phyloP scores from a whole-genome alignment of 805 yeast species.

The Suhomyces tanzawaensis region DNA sequence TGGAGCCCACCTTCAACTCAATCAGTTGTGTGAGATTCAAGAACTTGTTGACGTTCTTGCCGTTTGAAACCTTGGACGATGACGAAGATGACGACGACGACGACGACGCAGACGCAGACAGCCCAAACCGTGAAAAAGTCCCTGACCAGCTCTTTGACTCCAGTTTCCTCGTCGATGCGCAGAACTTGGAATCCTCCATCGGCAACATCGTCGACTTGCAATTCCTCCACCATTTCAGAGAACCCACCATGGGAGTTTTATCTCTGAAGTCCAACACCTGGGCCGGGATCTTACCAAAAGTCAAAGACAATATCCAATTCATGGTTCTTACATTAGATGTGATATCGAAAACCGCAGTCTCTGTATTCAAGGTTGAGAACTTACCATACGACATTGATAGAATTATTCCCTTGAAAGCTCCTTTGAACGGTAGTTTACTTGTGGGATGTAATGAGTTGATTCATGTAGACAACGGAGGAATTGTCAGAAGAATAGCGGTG shows the following conservation, averaged over 20 bases:
- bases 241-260: constrained; percentile 76
- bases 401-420: constrained; percentile 60
- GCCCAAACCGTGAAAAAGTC: background rate
- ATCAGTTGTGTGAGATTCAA: constrained; percentile 60
- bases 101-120: constrained; percentile 18
- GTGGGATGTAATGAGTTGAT: constrained; percentile 76
- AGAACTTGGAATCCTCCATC: constrained; percentile 54
- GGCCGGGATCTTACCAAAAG: constrained; percentile 68
- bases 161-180: constrained; percentile 60
- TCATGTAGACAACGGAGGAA: constrained; percentile 78
- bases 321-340: constrained; percentile 69
- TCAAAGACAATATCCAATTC: constrained; percentile 60
- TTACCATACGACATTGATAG: constrained; percentile 74
- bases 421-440: constrained; percentile 65
- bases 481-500: constrained; percentile 58
- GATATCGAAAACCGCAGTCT: constrained; percentile 54
- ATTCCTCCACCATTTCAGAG: constrained; percentile 71
- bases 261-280: constrained; percentile 59
- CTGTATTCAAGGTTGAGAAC: constrained; percentile 60
- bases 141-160: constrained; percentile 37
- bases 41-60: constrained; percentile 70
- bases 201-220: constrained; percentile 67
- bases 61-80: constrained; percentile 49
- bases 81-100: constrained; percentile 43
- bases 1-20: constrained; percentile 57